A percentile compares a stretch with the other conserved stretches of the same genome.
Conservation (phyloP, 371 early-diverging fungal species). For the Mucor circinelloides region DNA sequence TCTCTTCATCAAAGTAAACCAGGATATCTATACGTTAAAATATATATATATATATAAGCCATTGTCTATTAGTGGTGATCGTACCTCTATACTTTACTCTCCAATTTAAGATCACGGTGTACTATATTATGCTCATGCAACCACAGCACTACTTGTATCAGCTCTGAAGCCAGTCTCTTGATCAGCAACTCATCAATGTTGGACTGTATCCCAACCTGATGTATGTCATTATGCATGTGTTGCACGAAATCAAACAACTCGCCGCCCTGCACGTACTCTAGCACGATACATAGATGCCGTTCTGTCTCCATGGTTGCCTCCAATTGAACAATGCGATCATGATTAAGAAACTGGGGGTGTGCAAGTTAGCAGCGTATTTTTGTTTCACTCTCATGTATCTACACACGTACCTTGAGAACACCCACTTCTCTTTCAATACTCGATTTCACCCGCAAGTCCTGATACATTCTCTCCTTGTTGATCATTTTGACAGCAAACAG, state of each 20-base stretch:
- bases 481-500: constrained; percentile 30
- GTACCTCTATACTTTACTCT: constrained; percentile 69
- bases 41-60: not conserved
- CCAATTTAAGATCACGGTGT: constrained; percentile 72
- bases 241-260: constrained; percentile 42
- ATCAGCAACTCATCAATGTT: constrained; percentile 24
- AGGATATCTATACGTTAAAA: constrained; percentile 29
- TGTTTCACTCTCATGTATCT: no score
- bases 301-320: constrained; percentile 66
- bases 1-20: constrained; percentile 25
- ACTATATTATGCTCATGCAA: constrained; percentile 65
- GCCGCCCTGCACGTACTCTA: constrained; percentile 32
- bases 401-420: constrained; percentile 23
- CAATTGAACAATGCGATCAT: constrained; percentile 66
- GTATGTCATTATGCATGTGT: constrained; percentile 9
- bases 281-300: constrained; percentile 51
- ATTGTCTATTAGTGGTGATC: no score
- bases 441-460: constrained; percentile 20
- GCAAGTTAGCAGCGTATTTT: not conserved
- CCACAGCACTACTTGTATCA: constrained; percentile 58
- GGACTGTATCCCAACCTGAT: not conserved
- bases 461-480: constrained; percentile 21
- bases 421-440: constrained; percentile 37
- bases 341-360: constrained; percentile 42
- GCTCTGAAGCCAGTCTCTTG: constrained; percentile 35